These are phyloP conservation scores for Sclerotinia trifoliorum DNA, from an alignment of 2,329 filamentous ascomycete species.

Conservation along the genomic window DNA sequence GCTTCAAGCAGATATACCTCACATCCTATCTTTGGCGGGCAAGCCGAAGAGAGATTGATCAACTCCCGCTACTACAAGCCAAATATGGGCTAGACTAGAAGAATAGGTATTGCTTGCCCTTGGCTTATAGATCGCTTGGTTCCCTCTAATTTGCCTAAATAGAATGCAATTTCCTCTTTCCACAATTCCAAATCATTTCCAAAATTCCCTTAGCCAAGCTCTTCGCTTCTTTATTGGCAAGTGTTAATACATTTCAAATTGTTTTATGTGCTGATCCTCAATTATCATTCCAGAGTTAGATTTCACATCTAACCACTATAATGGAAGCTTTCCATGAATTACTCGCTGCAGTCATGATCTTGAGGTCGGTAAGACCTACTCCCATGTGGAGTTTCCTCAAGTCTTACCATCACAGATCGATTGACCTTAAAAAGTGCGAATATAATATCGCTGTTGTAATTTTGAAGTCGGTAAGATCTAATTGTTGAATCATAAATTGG, in stretches of 20 bases:
- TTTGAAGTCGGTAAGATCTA: background rate
- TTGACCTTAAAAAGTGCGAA: background rate
- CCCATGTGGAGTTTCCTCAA: background rate
- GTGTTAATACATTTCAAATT: background rate
- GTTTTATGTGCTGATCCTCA: background rate
- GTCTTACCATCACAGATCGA: background rate
- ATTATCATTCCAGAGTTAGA: background rate
- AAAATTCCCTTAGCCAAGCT: background rate
- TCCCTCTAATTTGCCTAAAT: background rate
- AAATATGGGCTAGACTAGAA: background rate
- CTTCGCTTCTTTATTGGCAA: background rate
- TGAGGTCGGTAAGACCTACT: background rate
- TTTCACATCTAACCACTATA: too few relatives aligned
- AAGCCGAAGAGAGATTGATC: background rate
- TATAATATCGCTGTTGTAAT: background rate
- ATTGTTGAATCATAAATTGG: background rate
- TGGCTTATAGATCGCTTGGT: background rate
- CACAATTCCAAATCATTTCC: background rate
- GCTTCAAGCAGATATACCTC: background rate
- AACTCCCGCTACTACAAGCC: background rate
- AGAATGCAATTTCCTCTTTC: background rate
- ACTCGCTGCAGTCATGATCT: background rate
- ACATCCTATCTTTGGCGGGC: background rate
- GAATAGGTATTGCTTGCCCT: slow-evolving; percentile 9
- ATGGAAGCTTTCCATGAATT: too few relatives aligned